Evolutionary conservation across 2,329 filamentous ascomycete genomes (phyloP), one percentile per base, ranked within the genome.

Genomic region (Fusarium circinatum): DNA sequence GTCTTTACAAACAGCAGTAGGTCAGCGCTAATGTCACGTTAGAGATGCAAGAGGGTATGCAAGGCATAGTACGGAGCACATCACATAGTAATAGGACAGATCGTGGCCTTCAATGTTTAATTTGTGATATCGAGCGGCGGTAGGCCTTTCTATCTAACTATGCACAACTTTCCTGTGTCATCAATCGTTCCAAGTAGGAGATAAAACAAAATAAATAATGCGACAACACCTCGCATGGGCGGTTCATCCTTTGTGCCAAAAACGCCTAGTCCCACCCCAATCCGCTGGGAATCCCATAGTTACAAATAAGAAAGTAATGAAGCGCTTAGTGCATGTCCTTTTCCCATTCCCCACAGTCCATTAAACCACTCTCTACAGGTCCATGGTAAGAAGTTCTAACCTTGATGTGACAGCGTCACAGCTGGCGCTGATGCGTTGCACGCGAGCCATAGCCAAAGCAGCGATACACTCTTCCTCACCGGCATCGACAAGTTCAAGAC

Each of bases 401-500:
- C 82, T 79, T 63, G 82, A 81, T 42, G 81, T 71, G 22, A 83
- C 76, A 28, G 81, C 75, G 49, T 83, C 82, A 34, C 81, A 77
- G 67, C 72, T 78, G 34, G 80, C 83, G 30, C 84, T 84, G 65
- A 90, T 84, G 71, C 84, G 85, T 78, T 87, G 84, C 55, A 89
- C 84, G 34, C 86, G 84, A 55, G 83, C 85, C 81, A 88, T 84
- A 44, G 86, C 84, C 26, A 86, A 73, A 14, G 79, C 79, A 34
- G 86, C 85, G 32, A 80, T 76, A 14, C 80, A 80, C 57, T 87
- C 86, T 60, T 88, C 86, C 66, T 88, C 84, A 3, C 85, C 84
- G 32, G 84, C 85, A 62, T 93, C 88, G 36, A 93, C 84, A n/a
- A 95, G 86, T 74, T 93, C 89, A 76, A 89, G 90, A 55, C 89